These are phyloP conservation scores for Coffea eugenioides DNA, from an alignment of 257 asterid species.

Conservation along the genomic window DNA sequence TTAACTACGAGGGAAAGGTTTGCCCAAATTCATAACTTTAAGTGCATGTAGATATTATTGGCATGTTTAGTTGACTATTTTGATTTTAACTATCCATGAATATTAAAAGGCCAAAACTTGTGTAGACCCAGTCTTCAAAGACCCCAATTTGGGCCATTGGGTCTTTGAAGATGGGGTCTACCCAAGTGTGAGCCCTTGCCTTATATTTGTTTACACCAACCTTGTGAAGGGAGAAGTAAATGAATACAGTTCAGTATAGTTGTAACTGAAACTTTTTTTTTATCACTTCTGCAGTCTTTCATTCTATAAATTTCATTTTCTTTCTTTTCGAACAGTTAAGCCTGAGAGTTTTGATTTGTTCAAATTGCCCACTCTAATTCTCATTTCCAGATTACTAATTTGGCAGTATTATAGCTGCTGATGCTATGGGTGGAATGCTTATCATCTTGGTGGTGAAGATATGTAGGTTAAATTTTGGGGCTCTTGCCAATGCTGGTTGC, in stretches of 20 bases:
- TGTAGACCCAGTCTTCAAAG: no score
- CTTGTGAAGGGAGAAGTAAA: not conserved
- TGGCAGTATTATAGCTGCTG: not conserved
- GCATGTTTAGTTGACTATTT: not conserved
- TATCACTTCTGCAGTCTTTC: not conserved
- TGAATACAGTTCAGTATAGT: no score
- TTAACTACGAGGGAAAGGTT: conserved; percentile 91
- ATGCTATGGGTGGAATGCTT: not conserved
- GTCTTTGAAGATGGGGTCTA: no score
- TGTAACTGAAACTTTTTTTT: not conserved
- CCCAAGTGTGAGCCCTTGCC: not conserved
- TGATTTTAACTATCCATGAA: not conserved
- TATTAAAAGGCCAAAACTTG: no score
- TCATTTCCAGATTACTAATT: not conserved
- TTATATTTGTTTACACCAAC: not conserved
- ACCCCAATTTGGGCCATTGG: no score
- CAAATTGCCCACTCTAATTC: not conserved
- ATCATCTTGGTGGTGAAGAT: not conserved
- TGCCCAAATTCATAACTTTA: conserved; percentile 23
- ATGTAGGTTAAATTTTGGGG: not conserved
- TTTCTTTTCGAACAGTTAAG: not conserved
- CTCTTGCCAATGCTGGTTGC: not conserved
- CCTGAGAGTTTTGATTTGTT: not conserved
- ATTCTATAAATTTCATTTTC: not conserved
- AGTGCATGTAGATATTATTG: not conserved